Base-by-base conservation (phyloP, 2,329 filamentous ascomycete genomes). In the Stylonectria norvegica region DNA sequence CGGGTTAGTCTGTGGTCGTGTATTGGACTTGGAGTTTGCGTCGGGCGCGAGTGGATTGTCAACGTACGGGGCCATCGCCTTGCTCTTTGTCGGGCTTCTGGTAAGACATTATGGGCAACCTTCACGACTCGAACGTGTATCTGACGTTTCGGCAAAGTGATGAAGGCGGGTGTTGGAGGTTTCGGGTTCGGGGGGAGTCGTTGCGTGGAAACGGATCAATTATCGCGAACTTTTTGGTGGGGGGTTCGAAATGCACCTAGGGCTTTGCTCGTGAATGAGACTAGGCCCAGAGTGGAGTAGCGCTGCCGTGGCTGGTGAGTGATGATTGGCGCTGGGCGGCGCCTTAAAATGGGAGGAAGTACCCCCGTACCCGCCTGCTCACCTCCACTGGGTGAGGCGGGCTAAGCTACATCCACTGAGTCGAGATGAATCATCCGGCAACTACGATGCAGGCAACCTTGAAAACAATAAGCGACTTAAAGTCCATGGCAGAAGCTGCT, bases 51-150 rank as follows among this genome's bases (percentile, higher is more conserved):
- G 19, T 22, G 18, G 12, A 23, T 17, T 20, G 14, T 14, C 8
- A 51, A 80, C 81, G 58, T 78, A 86, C 82, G 68, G 88, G 88
- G 71, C 83, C 84, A 70, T 95, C 90, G 76, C 81, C 86, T 72
- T 88, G 86, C 65, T 90, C 85, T 83, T 96, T 95, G 73, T 95
- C 90, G 67, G 79, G 76, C 83, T 96, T 95, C 74, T 95, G 80
- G 84, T 86, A 93, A 74, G 89, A 93, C 88, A 94, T 94, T 56
- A 73, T 85, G 72, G 61, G 63, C 61, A 56, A 45, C 80, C 83
- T 79, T 87, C 85, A 88, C 78, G 85, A 89, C 85, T 86, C 85
- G 83, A 85, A 85, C 80, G 75, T 61, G 67, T 58, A 54, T 55
- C 68, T 58, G 55, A 64, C 67, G 78, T 82, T 80, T 74, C 84